These are phyloP conservation scores for Fusarium kyushuense DNA, from an alignment of 2,329 filamentous ascomycete genomes.

Conservation along the genomic window DNA sequence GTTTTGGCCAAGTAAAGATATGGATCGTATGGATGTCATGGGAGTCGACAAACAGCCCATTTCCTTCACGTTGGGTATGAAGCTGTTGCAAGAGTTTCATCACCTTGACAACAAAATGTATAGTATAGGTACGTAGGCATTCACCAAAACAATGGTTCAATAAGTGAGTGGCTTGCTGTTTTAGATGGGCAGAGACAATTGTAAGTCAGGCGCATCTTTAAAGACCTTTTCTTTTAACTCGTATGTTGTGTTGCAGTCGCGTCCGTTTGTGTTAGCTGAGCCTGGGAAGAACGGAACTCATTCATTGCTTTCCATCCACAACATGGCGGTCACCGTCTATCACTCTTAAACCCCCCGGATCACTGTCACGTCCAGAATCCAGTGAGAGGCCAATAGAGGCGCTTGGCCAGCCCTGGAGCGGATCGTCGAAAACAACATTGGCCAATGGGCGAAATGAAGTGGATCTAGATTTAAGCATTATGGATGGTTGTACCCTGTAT, in stretches of 20 bases:
- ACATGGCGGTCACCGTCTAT: constrained; percentile 30
- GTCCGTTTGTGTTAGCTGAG: constrained; percentile 20
- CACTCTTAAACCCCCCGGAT: constrained; percentile 32
- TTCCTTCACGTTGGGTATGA: constrained; percentile 8
- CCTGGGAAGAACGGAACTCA: constrained; percentile 30
- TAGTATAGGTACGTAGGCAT: neutral
- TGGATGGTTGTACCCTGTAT: constrained; percentile 21
- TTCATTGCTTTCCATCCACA: constrained; percentile 25
- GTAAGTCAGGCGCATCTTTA: constrained; percentile 2
- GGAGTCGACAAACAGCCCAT: neutral
- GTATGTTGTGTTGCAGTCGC: constrained; percentile 25
- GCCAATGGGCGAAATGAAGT: constrained; percentile 34
- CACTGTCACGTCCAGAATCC: constrained; percentile 23
- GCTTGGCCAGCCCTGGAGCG: constrained; percentile 30
- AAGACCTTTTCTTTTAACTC: constrained; percentile 4
- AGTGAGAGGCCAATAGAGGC: constrained; percentile 13
- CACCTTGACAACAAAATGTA: constrained; percentile 35
- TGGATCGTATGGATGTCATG: constrained; percentile 14
- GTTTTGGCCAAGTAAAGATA: constrained; percentile 14
- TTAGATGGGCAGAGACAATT: constrained; percentile 3
- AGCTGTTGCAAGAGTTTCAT: constrained; percentile 12
- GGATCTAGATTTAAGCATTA: constrained; percentile 7
- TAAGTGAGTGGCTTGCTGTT: constrained; percentile 12
- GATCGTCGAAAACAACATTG: constrained; percentile 33
- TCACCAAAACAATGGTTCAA: constrained; percentile 6